Evolutionary conservation across 805 yeast species (phyloP), one percentile per base, ranked within the genome.

Genomic region (Starmera pachycereana): DNA sequence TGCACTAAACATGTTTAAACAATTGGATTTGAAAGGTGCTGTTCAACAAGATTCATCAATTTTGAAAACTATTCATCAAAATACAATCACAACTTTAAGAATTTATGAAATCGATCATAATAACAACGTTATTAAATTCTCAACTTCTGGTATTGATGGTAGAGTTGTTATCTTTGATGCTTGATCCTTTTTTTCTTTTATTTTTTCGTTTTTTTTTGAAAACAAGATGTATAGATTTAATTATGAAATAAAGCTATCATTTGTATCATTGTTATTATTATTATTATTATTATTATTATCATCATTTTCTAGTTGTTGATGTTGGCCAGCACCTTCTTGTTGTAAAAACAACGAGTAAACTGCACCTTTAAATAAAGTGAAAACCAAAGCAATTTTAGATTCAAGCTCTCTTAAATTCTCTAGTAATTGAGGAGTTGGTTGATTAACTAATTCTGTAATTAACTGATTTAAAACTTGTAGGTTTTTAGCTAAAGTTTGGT

Each of bases 1-100:
- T 47, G 94, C 94, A 7, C 74, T 92, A 60, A 83, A 84, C 65
- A 87, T 90, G 89, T 92, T 92, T 68, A 80, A 86, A 62, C 96
- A 90, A 62, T 68, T 92, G 72, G 99, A 92, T 64, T 73, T 90
- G 60, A 92, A 88, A 69, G 99, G 99, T 44, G 74, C 84, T 42
- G 75, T 75, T 38, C 68, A 62, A 41, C 57, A 60, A 40, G 62
- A 64, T 39, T 66, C 69, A 32, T 61, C 71, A 29, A 71, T 66
- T 32, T 69, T 82, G 60, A 72, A 72, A 39, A 87, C 96, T 12
- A 74, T 85, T 43, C 97, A 92, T 65, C 96, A 89, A 63, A 92
- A 90, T 64, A 80, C 96, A 30, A 81, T 92, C 57, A 75, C 82
- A 40, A 72, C 76, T 37, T 60, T 90, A 40, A 71, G 77, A 49